Base-by-base conservation (phyloP, 257 asterid genomes). In the Petrea volubilis region DNA sequence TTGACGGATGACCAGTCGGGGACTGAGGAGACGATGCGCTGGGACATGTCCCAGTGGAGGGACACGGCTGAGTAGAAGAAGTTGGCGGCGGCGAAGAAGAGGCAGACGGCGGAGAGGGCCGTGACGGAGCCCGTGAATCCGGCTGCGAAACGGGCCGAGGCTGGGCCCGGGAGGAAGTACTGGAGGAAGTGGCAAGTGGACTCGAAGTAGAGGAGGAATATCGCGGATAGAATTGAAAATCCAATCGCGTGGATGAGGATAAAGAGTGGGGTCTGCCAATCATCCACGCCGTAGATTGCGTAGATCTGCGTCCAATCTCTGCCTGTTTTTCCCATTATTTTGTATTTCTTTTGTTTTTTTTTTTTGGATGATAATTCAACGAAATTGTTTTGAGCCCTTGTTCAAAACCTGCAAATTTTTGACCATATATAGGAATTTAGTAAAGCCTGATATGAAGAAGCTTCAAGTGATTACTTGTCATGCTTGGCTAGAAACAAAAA, bases 301-400 rank as follows among this genome's bases (percentile, higher is more conserved):
- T 90, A 90, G 93, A 90, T 90, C 89, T 87, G 94, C 14, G 86
- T 62, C 96, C 96, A 90, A 24, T 90, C 96, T 77, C 96, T 75
- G 1, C 84, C 83, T 7, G 88, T 23, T 79, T 85, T 87, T 3
- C 90, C 91, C 94, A 85, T 88, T 68, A 31, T 28, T 23, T 20
- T 14, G 23, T 13, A 33, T 11, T 14, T n/a, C n/a, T n/a, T n/a
- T n/a, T n/a, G n/a, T n/a, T n/a, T n/a, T n/a, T n/a, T 15, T 28
- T 58, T 25, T n/a, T 58, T 6, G 62, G 40, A 56, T 13, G 25
- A 10, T 23, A 53, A 24, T 11, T 52, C 33, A n/a, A n/a, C n/a
- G n/a, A n/a, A n/a, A n/a, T n/a, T n/a, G n/a, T n/a, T n/a, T n/a
- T n/a, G n/a, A n/a, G n/a, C n/a, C n/a, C n/a, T n/a, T n/a, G n/a